phyloP scores from a whole-genome alignment of 2,329 filamentous ascomycete genomes.

The Nothomitra cinnamomea region DNA sequence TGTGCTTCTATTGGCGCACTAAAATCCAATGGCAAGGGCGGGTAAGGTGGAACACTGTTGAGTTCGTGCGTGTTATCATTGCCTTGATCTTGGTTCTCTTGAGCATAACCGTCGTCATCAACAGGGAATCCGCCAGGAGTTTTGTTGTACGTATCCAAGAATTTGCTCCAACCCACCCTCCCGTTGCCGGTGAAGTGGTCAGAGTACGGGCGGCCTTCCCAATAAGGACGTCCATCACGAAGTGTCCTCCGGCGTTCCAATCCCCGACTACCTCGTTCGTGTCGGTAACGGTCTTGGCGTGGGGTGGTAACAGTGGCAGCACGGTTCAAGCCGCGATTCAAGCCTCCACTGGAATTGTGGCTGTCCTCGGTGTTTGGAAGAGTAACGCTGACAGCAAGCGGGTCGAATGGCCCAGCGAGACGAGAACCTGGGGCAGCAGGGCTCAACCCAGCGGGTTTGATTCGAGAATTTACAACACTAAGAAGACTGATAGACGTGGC shows the following conservation, averaged over 20 bases:
- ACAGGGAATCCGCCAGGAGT: neutral
- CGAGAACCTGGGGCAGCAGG: neutral
- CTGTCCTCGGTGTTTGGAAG: neutral
- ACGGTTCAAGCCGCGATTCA: neutral
- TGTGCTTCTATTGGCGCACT: neutral
- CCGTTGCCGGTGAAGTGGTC: conserved; percentile 2
- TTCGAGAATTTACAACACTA: neutral
- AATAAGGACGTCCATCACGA: neutral
- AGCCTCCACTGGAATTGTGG: neutral
- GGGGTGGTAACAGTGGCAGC: neutral
- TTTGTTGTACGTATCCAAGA: neutral
- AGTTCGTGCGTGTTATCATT: neutral
- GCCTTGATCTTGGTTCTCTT: neutral
- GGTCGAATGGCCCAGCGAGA: neutral
- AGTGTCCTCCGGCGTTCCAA: neutral
- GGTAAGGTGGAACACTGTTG: neutral
- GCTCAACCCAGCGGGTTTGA: neutral
- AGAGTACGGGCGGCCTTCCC: neutral
- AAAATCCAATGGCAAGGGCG: neutral
- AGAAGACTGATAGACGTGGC: neutral
- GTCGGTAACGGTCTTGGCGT: neutral
- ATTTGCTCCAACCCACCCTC: conserved; percentile 3
- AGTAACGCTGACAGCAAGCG: neutral
- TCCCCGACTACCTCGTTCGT: neutral
- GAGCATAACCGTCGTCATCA: neutral